phyloP scores from a whole-genome alignment of 2,329 filamentous ascomycete species.

The Colletotrichum echinochloae region DNA sequence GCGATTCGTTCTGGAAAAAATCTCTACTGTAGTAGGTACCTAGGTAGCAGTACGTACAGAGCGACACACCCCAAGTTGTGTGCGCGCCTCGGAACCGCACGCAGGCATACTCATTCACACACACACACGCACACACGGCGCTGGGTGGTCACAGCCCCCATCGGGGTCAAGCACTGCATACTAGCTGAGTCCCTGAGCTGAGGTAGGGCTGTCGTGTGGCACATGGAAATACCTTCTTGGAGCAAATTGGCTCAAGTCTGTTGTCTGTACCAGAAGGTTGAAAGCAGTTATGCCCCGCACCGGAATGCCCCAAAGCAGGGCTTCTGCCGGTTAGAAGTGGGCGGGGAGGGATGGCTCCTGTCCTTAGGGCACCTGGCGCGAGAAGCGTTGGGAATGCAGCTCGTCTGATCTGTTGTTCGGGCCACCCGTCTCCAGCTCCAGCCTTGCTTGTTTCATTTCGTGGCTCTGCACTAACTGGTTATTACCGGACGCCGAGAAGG shows the following conservation, averaged over 20 bases:
- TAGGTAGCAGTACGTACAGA: too few relatives aligned
- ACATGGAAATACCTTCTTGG: constrained; percentile 1
- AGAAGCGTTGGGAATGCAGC: constrained; percentile 36
- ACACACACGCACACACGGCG: not conserved
- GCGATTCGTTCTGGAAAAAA: constrained; percentile 38
- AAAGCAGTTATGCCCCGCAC: constrained; percentile 9
- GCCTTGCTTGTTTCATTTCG: constrained; percentile 38
- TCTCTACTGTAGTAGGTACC: too few relatives aligned
- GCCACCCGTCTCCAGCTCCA: constrained; percentile 24
- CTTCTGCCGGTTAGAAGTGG: constrained; percentile 27
- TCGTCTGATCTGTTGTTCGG: constrained; percentile 35
- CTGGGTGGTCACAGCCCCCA: constrained; percentile 3
- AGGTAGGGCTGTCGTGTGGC: constrained; percentile 29
- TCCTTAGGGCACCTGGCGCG: constrained; percentile 33
- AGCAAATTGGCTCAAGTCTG: constrained; percentile 12
- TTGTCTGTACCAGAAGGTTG: not conserved
- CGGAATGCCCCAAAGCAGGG: constrained; percentile 18
- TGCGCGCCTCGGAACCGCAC: not conserved
- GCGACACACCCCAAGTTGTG: not conserved
- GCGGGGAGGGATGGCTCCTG: not conserved
- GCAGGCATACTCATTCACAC: not conserved
- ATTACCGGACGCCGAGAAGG: not conserved
- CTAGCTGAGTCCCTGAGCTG: constrained; percentile 9
- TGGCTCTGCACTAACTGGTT: constrained; percentile 15
- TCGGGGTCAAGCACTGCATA: not conserved